Evolutionary conservation across 1,139 yeast genomes (phyloP).

Genomic region (Magnusiomyces paraingens): DNA sequence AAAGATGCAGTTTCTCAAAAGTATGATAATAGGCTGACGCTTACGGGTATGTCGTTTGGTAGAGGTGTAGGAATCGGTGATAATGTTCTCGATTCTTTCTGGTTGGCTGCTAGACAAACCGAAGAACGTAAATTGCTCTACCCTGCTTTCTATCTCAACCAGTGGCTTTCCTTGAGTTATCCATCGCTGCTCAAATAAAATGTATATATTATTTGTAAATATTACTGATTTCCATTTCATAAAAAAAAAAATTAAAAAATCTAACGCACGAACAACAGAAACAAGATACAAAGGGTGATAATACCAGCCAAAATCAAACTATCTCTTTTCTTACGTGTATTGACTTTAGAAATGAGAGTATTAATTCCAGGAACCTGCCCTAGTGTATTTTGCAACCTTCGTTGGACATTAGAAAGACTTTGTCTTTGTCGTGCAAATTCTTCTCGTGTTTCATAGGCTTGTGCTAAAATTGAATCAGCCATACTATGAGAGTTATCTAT

Average conservation of each 20-base stretch:
- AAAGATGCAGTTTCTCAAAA: constrained; percentile 33
- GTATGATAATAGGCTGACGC: constrained; percentile 43
- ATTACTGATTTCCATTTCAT: background rate
- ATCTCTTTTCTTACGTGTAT: constrained; percentile 83
- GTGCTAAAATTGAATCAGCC: constrained; percentile 72
- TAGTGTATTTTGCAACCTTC: constrained; percentile 53
- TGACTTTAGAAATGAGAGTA: constrained; percentile 68
- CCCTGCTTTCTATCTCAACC: constrained; percentile 28
- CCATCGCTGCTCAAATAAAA: constrained; percentile 15
- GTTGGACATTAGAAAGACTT: constrained; percentile 56
- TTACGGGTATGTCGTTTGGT: constrained; percentile 82
- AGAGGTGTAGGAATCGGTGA: constrained; percentile 89
- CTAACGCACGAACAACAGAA: constrained; percentile 46
- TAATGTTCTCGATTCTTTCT: constrained; percentile 60
- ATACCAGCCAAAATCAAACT: constrained; percentile 74
- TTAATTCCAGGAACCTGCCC: constrained; percentile 78
- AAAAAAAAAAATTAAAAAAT: background rate
- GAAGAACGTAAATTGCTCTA: constrained; percentile 29
- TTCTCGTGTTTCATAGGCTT: constrained; percentile 86
- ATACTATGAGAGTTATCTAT: constrained; percentile 67
- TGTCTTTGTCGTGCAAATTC: constrained; percentile 70
- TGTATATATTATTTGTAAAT: background rate
- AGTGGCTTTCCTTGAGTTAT: constrained; percentile 23
- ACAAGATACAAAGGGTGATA: constrained; percentile 64
- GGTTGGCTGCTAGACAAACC: constrained; percentile 43